phyloP scores from a whole-genome alignment of 371 early-diverging fungal genomes.

The Chytridium lagenaria region DNA sequence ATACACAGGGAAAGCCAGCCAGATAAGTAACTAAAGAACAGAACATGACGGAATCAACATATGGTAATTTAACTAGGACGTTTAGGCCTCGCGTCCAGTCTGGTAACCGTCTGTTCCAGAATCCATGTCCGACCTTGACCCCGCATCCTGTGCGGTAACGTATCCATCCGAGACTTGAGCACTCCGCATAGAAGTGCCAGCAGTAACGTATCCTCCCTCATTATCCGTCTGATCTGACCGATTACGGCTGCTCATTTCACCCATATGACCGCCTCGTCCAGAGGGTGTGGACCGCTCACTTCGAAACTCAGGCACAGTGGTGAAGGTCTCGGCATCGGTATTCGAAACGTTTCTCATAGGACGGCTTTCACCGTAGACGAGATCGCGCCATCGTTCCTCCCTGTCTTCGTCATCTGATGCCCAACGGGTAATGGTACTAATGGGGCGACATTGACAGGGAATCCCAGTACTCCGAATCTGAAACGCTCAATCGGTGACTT shows the following conservation, averaged over 20 bases:
- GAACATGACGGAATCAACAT: background rate
- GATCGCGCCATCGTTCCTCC: slow-evolving; percentile 13
- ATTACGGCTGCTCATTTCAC: background rate
- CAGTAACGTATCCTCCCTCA: slow-evolving; percentile 5
- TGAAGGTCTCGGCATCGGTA: slow-evolving; percentile 13
- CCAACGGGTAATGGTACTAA: slow-evolving; percentile 1
- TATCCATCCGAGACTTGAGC: slow-evolving; percentile 6
- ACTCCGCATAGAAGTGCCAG: background rate
- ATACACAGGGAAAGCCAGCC: background rate
- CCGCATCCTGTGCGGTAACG: background rate
- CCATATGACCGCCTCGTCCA: background rate
- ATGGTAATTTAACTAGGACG: too few species aligned
- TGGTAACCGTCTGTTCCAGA: slow-evolving; percentile 12
- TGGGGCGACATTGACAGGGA: background rate
- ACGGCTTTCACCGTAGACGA: background rate
- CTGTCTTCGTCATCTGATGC: slow-evolving; percentile 8
- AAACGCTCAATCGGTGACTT: background rate
- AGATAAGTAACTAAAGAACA: background rate
- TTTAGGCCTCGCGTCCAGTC: slow-evolving; percentile 4
- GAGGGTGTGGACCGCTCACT: background rate
- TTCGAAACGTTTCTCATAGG: background rate
- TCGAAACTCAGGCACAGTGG: background rate
- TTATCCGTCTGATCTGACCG: background rate
- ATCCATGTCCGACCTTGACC: slow-evolving; percentile 2
- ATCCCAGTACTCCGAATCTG: slow-evolving; percentile 4